Base-by-base conservation (phyloP, 305 asterid genomes). In the Nicotiana rustica region DNA sequence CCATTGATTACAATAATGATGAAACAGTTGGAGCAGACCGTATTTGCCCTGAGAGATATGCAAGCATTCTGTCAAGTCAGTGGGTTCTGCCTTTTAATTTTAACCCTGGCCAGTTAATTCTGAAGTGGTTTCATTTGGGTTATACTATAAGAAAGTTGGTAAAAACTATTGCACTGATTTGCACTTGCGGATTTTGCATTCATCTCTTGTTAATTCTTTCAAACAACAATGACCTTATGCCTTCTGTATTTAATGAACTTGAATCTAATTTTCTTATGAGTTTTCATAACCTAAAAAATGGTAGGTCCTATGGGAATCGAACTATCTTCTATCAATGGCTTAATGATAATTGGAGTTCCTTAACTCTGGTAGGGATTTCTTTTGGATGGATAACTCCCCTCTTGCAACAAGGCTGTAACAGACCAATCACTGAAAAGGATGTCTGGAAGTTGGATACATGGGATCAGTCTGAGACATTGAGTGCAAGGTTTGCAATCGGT, bases 361-460 rank as follows among this genome's bases (percentile, higher is more conserved):
- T 64, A 57, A 57, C n/a, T 73, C 44, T 17, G 52, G 38, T 75
- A 88, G 90, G 90, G 75, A 82, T 85, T 21, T 83, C 77, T 83
- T 88, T 86, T 82, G 89, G 87, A 79, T 88, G 90, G 90, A 84
- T 85, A 82, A 91, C 91, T 89, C 97, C 91, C 56, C 88, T 95
- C 89, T 91, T 95, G 99, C 77, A 87, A 91, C 93, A 89, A 75
- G 98, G 99, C 75, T 89, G 89, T 80, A 90, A 71, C 88, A 92
- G 89, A 88, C 99, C 99, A 85, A 93, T 95, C 68, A 95, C 93
- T 4, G 97, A 91, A 84, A 95, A 92, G 90, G 99, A 95, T 91
- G 93, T 95, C 18, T 95, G 99, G 99, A 89, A 90, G 86, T 95
- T 95, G 82, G 99, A 95, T 86, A 84, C 93, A 60, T 93, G 99